Conservation (phyloP, 2,329 filamentous ascomycete genomes). For the Botrytis squamosa region DNA sequence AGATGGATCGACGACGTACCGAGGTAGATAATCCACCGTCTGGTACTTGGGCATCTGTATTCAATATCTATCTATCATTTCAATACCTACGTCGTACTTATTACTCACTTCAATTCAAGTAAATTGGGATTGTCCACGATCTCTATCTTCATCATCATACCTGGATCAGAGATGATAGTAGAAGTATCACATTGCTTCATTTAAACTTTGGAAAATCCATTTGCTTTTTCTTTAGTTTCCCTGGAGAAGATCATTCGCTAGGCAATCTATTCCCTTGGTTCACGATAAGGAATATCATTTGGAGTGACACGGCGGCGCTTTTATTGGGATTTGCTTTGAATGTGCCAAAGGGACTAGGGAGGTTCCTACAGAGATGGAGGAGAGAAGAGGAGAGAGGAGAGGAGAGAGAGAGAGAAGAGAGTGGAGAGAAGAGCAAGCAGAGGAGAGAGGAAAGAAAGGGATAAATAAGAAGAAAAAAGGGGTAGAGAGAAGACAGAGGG, state of each 20-base stretch:
- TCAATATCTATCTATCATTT: neutral
- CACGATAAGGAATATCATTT: neutral
- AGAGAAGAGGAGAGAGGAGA: neutral
- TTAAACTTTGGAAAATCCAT: neutral
- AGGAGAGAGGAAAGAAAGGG: neutral
- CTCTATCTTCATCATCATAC: neutral
- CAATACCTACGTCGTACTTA: neutral
- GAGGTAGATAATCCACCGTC: neutral
- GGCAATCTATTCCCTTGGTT: neutral
- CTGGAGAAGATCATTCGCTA: conserved; percentile 5
- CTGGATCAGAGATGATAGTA: neutral
- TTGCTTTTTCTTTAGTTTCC: neutral
- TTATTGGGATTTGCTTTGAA: neutral
- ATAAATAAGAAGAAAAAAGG: neutral
- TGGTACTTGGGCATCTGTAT: neutral
- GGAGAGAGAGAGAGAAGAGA: too few relatives aligned
- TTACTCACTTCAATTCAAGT: neutral
- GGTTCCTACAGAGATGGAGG: neutral
- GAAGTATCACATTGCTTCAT: neutral
- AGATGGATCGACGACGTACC: neutral
- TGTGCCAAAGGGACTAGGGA: neutral
- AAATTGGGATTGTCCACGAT: neutral
- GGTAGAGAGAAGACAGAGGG: neutral
- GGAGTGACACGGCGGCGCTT: neutral
- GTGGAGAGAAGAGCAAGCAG: too few relatives aligned